A percentile compares a stretch with the other conserved stretches of the same genome.
phyloP scores from a whole-genome alignment of 352 stramenopile species.

The Globisporangium canariense region DNA sequence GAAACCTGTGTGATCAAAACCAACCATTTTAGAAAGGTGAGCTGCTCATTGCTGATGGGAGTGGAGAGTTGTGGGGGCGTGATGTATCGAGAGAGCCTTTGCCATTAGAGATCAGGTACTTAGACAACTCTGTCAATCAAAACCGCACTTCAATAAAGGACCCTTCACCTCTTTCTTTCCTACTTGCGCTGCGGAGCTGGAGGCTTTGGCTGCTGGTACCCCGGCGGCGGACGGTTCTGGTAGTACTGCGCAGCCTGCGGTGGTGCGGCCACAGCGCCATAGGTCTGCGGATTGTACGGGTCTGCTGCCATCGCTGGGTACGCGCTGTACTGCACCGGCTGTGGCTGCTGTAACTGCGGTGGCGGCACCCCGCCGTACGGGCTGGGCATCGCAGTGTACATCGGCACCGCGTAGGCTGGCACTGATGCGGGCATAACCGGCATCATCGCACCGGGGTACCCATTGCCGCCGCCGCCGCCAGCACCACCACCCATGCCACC shows the following conservation, averaged over 20 bases:
- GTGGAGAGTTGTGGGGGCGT: neutral
- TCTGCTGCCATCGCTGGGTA: conserved; percentile 25
- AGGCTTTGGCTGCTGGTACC: conserved; percentile 18
- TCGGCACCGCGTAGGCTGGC: conserved; percentile 24
- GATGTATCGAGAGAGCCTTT: neutral
- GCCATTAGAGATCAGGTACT: neutral
- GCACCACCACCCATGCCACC: conserved; percentile 11
- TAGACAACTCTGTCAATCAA: conserved; percentile 1
- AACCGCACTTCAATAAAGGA: neutral
- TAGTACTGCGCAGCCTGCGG: conserved; percentile 25
- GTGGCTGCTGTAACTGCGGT: conserved; percentile 18
- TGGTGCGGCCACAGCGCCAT: conserved; percentile 13
- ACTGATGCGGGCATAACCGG: conserved; percentile 22
- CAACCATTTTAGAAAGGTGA: neutral
- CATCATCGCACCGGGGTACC: conserved; percentile 16
- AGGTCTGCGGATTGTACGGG: conserved; percentile 23
- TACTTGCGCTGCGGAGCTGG: conserved; percentile 16
- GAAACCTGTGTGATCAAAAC: neutral
- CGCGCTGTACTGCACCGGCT: conserved; percentile 21
- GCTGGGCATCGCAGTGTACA: conserved; percentile 26
- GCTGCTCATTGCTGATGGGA: neutral
- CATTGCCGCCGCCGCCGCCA: neutral
- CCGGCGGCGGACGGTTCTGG: conserved; percentile 19
- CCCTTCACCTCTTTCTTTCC: neutral
- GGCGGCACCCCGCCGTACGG: conserved; percentile 12